Evolutionary conservation across 208 protist genomes (phyloP), one percentile per base, ranked within the genome.

Genomic region (Crithidia bombi): DNA sequence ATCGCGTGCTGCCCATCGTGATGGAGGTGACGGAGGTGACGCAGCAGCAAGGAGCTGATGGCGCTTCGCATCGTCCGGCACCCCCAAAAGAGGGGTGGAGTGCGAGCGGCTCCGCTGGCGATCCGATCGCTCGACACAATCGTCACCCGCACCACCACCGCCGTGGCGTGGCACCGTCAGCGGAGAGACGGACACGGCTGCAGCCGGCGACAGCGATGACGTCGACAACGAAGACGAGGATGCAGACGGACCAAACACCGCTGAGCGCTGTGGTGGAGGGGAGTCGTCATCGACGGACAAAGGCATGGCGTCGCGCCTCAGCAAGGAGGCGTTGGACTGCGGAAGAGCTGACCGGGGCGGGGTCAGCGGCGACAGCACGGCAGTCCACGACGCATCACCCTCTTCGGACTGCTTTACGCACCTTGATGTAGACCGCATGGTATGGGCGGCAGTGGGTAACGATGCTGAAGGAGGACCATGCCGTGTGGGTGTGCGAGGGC

Each of bases 311-410:
- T n/a, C n/a, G 43, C 43, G 43, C 43, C 17, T 3, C 43, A 47
- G 43, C 43, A n/a, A 19, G 3, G 15, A 19, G 3, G 43, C 3
- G 15, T n/a, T 41, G 30, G 0, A 55, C 12, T 47, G 28, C 3
- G 62, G 44, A 39, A 41, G 11, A 11, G n/a, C 14, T 15, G 69
- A 17, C 19, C 47, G 52, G 36, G 57, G 23, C 19, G 71, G 71
- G 17, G 71, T 77, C 30, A 71, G 64, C 1, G 71, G 71, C 0
- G 71, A 77, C 23, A 77, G 44, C 6, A 21, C 43, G 26, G 36
- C 57, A 5, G 47, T n/a, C 71, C 71, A 77, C 30, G 65, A 38
- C 23, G 32, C 28, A 5, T 66, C 39, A 5, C 25, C 28, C 14
- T 32, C 17, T 7, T 26, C 46, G n/a, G n/a, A n/a, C n/a, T n/a